phyloP scores from a whole-genome alignment of 495 filamentous ascomycete genomes.

The Aspergillus haitiensis region DNA sequence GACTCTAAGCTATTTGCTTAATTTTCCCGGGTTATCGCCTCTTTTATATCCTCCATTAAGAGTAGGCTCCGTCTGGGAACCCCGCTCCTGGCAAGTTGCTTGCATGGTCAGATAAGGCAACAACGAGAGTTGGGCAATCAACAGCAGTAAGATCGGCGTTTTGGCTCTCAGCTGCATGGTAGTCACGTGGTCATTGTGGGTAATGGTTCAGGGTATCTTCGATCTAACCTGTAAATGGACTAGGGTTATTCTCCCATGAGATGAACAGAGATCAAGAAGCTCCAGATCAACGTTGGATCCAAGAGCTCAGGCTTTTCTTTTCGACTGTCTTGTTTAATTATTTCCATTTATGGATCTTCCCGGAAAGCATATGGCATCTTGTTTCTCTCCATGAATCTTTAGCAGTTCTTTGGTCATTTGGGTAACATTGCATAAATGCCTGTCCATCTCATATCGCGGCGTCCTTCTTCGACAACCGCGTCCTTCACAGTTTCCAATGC shows the following conservation, averaged over 20 bases:
- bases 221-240: slow-evolving; percentile 20
- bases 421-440: slow-evolving; percentile 35
- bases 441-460: slow-evolving; percentile 61
- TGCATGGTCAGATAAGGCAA: slow-evolving; percentile 31
- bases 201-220: not conserved
- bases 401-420: slow-evolving; percentile 7
- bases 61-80: slow-evolving; percentile 43
- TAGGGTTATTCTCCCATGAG: slow-evolving; percentile 18
- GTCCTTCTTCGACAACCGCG: slow-evolving; percentile 81
- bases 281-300: no score
- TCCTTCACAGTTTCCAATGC: slow-evolving; percentile 83
- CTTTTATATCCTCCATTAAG: slow-evolving; percentile 68
- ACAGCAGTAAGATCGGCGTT: slow-evolving; percentile 10
- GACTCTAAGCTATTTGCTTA: slow-evolving; percentile 48
- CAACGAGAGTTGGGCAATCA: slow-evolving; percentile 23
- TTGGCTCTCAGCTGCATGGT: slow-evolving; percentile 5
- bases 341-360: not conserved
- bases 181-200: slow-evolving; percentile 14
- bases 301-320: no score
- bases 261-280: not conserved
- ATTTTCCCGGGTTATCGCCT: slow-evolving; percentile 43
- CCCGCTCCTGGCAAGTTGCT: slow-evolving; percentile 40
- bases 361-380: not conserved
- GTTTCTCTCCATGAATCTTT: not conserved
- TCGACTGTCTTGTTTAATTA: not conserved